Conservation (phyloP, 495 filamentous ascomycete species). For the Penicillium ochrochloron region DNA sequence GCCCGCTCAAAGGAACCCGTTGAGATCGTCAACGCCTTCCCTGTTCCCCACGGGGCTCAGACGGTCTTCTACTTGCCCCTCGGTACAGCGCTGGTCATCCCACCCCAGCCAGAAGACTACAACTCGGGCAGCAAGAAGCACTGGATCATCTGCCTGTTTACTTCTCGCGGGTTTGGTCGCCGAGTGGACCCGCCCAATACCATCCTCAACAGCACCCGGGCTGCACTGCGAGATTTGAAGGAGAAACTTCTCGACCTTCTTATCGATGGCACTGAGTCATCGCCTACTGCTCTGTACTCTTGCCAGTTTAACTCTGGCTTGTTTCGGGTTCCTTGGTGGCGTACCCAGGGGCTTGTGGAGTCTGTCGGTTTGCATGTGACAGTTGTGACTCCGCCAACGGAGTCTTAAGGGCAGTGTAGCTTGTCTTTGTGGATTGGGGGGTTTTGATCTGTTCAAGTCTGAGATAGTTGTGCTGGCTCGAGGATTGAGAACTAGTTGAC, state of each 20-base stretch:
- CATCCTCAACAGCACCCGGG: slow-evolving; percentile 44
- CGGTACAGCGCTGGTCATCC: slow-evolving; percentile 52
- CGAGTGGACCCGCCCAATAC: slow-evolving; percentile 28
- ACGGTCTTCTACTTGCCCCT: slow-evolving; percentile 20
- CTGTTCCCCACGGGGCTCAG: neutral
- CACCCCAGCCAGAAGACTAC: slow-evolving; percentile 39
- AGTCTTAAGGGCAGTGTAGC: neutral
- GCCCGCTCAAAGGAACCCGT: slow-evolving; percentile 10
- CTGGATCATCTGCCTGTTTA: slow-evolving; percentile 58
- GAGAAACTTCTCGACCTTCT: slow-evolving; percentile 30
- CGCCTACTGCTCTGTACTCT: slow-evolving; percentile 33
- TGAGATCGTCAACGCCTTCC: slow-evolving; percentile 11
- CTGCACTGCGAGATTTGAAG: slow-evolving; percentile 46
- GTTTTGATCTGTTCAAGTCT: neutral
- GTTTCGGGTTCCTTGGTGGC: slow-evolving; percentile 46
- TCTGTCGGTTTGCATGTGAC: slow-evolving; percentile 28
- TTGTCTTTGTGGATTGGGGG: neutral
- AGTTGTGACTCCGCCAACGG: slow-evolving; percentile 26
- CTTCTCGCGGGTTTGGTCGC: slow-evolving; percentile 39
- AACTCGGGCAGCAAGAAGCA: slow-evolving; percentile 30
- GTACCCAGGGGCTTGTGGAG: slow-evolving; percentile 30
- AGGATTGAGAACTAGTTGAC: neutral
- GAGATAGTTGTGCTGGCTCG: neutral
- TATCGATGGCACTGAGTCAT: neutral
- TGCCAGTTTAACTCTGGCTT: slow-evolving; percentile 52